phyloP scores from a whole-genome alignment of 2,329 filamentous ascomycete species.

The Sporothrix schenckii region DNA sequence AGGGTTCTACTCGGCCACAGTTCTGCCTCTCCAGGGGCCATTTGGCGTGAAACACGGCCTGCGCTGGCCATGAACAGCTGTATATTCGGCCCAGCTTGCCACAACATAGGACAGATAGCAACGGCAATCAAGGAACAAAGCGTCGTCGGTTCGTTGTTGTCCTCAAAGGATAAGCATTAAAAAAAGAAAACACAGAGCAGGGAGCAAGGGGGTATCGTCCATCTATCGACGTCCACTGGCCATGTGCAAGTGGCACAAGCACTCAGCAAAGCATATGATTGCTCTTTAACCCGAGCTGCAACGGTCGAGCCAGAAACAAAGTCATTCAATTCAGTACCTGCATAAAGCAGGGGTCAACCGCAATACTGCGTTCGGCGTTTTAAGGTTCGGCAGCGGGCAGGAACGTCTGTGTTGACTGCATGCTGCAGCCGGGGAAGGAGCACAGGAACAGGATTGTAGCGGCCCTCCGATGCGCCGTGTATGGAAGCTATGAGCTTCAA shows the following conservation, averaged over 20 bases:
- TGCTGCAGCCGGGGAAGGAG: conserved; percentile 20
- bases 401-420: conserved; percentile 8
- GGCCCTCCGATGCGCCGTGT: not conserved
- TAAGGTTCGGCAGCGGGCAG: conserved; percentile 27
- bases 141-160: not conserved
- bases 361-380: conserved; percentile 17
- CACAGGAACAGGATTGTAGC: conserved; percentile 6
- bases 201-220: not conserved
- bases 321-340: conserved; percentile 25
- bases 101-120: not conserved
- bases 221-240: conserved; percentile 5
- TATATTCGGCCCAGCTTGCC: not conserved
- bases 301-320: conserved; percentile 9
- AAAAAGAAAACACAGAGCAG: not conserved
- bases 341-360: conserved; percentile 24
- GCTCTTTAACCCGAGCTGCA: conserved; percentile 7
- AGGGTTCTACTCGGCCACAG: not conserved
- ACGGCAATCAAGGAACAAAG: not conserved
- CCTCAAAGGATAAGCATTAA: no score
- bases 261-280: not conserved
- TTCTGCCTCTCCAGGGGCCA: not conserved
- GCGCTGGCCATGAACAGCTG: not conserved
- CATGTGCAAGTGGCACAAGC: conserved; percentile 17
- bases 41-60: conserved; percentile 13
- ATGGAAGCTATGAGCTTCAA: conserved; percentile 6